Evolutionary conservation across 1,284 basidiomycete species (phyloP), one percentile per base, ranked within the genome.

Genomic region (Apiotrichum akiyoshidainum): DNA sequence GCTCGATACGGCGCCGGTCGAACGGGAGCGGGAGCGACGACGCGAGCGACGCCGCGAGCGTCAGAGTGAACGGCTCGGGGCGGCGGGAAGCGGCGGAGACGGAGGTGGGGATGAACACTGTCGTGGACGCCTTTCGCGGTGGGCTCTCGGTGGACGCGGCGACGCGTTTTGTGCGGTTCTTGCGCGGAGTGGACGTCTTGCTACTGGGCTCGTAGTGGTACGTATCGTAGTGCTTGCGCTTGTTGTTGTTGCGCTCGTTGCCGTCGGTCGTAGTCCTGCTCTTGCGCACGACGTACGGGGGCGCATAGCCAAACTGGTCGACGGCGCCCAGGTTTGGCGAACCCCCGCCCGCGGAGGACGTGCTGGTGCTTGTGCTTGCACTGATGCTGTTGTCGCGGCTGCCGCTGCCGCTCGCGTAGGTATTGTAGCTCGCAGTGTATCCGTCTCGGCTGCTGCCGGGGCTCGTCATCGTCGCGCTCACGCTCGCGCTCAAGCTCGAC

Each of bases 1-100:
- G 58, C 57, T 68, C 65, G 54, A 67, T 17, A 34, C 65, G 57
- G 46, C 55, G 58, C 26, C 57, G 58, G 31, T 48, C 41, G 50
- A 60, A 55, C 41, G 63, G 55, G 45, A 65, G 52, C 34, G 49
- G 64, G 8, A 57, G 51, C 17, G 57, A 52, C 11, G 63, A 58
- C 4, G 66, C 60, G 17, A 61, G 55, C 13, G 63, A 56, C 3
- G 66, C 64, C 17, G 56, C 35, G 34, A 67, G 54, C 17, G 64
- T 67, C 31, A 50, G 35, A 2, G 48, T 50, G 35, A 50, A 67
- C 44, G 10, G 52, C 52, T 51, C 44, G 51, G 47, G 34, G 33
- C n/a, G 13, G 39, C 17, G 8, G 10, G 46, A 21, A 26, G 33
- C 39, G 41, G 41, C 22, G 51, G 26, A 19, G 26, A 31, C 26